Percentiles rank a stretch among this genome's conserved stretches.
Conservation (phyloP, 2,329 filamentous ascomycete genomes). For the Colletotrichum simmondsii region DNA sequence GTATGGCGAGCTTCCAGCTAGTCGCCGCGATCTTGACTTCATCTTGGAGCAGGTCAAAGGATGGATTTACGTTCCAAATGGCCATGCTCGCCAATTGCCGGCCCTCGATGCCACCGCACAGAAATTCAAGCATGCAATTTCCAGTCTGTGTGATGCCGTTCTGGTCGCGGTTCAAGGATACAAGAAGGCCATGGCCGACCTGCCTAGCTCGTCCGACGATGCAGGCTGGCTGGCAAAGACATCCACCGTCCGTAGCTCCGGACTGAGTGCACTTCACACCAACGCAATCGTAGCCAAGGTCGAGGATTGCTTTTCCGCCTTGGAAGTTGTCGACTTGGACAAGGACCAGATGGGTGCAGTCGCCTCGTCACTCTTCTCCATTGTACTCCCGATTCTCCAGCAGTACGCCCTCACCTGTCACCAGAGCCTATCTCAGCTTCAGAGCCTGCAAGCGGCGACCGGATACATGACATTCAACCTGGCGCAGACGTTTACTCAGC, state of each 20-base stretch:
- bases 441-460: slow-evolving; percentile 74
- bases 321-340: slow-evolving; percentile 51
- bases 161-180: slow-evolving; percentile 84
- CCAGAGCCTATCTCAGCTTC: slow-evolving; percentile 67
- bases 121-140: slow-evolving; percentile 67
- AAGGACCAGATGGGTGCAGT: slow-evolving; percentile 52
- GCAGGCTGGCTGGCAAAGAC: slow-evolving; percentile 61
- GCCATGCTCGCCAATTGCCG: background rate
- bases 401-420: slow-evolving; percentile 76
- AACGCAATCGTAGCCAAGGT: slow-evolving; percentile 25
- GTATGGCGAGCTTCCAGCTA: background rate
- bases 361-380: slow-evolving; percentile 68
- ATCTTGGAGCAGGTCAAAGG: slow-evolving; percentile 72
- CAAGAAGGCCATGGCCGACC: slow-evolving; percentile 62
- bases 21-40: slow-evolving; percentile 67
- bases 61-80: slow-evolving; percentile 57
- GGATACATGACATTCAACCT: slow-evolving; percentile 82
- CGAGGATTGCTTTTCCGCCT: slow-evolving; percentile 31
- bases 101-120: slow-evolving; percentile 39
- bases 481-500: slow-evolving; percentile 79
- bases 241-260: slow-evolving; percentile 19
- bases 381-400: slow-evolving; percentile 76
- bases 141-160: slow-evolving; percentile 77
- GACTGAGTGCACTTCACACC: slow-evolving; percentile 29
- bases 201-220: slow-evolving; percentile 67